phyloP scores from a whole-genome alignment of 2,329 filamentous ascomycete species.

The Pseudopithomyces chartarum region DNA sequence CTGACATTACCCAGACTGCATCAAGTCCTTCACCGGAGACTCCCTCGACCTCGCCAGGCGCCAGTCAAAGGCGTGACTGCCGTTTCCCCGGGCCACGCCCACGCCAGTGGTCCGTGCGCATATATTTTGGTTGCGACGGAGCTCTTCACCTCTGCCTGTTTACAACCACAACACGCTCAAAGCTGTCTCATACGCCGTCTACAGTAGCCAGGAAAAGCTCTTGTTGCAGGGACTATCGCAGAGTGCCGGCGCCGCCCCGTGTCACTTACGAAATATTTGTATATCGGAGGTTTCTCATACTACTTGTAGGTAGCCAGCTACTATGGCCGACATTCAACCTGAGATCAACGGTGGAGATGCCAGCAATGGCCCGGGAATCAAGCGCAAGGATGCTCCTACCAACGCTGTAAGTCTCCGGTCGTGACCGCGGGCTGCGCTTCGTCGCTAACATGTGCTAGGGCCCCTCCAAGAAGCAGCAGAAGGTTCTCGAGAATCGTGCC shows the following conservation, averaged over 20 bases:
- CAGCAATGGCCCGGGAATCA: neutral
- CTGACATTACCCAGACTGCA: neutral
- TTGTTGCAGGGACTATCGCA: no score
- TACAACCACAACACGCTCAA: neutral
- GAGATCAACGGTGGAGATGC: no score
- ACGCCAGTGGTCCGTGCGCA: slow-evolving; percentile 8
- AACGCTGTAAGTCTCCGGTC: slow-evolving; percentile 16
- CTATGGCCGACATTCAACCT: neutral
- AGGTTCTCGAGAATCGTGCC: slow-evolving; percentile 73
- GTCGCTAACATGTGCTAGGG: slow-evolving; percentile 22
- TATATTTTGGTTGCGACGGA: slow-evolving; percentile 7
- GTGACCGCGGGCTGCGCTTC: no score
- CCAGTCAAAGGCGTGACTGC: slow-evolving; percentile 6
- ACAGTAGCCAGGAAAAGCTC: no score
- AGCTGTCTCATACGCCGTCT: no score
- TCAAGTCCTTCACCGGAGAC: neutral
- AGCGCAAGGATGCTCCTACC: slow-evolving; percentile 1
- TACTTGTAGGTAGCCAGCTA: no score
- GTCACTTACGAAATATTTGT: neutral
- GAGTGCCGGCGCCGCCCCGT: no score
- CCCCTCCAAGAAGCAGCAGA: slow-evolving; percentile 28
- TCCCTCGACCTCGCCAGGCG: neutral
- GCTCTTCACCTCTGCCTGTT: neutral
- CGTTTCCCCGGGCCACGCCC: neutral
- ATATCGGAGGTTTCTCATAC: neutral